Evolutionary conservation across 257 asterid species (phyloP).

Genomic region (Cinchona pubescens): DNA sequence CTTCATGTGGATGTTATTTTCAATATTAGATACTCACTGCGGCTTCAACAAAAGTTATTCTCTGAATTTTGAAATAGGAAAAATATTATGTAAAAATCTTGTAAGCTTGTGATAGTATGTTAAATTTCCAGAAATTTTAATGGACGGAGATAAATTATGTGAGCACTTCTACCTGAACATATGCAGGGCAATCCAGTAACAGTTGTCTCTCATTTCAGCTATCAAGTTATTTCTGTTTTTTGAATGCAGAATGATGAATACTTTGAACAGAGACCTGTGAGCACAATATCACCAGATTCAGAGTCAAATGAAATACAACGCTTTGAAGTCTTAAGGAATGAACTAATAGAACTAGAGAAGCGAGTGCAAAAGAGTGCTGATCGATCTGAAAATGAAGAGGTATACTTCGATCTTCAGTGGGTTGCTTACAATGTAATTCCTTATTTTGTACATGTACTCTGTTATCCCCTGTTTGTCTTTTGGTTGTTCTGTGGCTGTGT

Average conservation of each 20-base stretch:
- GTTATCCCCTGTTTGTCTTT: background rate
- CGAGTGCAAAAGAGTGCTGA: slow-evolving; percentile 83
- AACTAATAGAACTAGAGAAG: slow-evolving; percentile 84
- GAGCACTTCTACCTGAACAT: background rate
- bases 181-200: background rate
- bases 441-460: background rate
- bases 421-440: background rate
- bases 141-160: background rate
- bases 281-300: slow-evolving; percentile 37
- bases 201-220: background rate
- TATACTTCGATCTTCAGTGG: slow-evolving; percentile 24
- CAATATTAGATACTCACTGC: background rate
- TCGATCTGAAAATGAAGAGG: slow-evolving; percentile 60
- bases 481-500: background rate
- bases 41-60: background rate
- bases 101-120: background rate
- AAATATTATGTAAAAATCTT: background rate
- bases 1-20: background rate
- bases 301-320: slow-evolving; percentile 70
- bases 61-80: background rate
- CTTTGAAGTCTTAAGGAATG: slow-evolving; percentile 70
- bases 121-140: background rate
- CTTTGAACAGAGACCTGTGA: slow-evolving; percentile 39
- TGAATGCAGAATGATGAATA: slow-evolving; percentile 43
- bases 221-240: background rate